phyloP scores from a whole-genome alignment of 495 filamentous ascomycete genomes.

The Neurospora cerealis region DNA sequence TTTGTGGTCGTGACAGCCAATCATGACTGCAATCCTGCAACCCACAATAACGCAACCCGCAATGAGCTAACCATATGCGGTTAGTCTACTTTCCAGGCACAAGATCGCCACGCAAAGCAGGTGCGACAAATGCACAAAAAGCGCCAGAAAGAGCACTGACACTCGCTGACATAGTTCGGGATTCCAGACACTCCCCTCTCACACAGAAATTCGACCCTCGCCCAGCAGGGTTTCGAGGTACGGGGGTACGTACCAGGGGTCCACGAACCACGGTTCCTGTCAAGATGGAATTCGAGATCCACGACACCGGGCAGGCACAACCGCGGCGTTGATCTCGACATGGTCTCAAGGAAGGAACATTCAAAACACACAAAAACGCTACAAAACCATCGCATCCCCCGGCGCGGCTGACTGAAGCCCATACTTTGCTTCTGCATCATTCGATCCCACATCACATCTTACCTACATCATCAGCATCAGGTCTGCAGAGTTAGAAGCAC shows the following conservation, averaged over 20 bases:
- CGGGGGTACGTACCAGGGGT: background rate
- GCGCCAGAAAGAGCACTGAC: background rate
- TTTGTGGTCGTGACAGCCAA: background rate
- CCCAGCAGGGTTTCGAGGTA: background rate
- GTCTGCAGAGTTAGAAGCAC: background rate
- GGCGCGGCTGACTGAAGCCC: background rate
- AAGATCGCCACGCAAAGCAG: slow-evolving; percentile 6
- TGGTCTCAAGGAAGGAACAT: background rate
- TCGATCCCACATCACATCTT: background rate
- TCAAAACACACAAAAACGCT: background rate
- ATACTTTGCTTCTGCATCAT: background rate
- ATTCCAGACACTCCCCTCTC: background rate
- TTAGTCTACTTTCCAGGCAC: background rate
- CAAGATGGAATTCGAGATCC: slow-evolving; percentile 4
- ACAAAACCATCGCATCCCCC: slow-evolving; percentile 1
- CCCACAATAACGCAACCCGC: background rate
- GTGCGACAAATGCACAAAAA: background rate
- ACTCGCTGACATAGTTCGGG: background rate
- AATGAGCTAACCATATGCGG: background rate
- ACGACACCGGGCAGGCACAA: background rate
- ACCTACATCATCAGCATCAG: background rate
- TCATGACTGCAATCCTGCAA: background rate
- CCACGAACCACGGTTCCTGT: background rate
- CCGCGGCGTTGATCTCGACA: background rate
- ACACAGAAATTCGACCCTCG: no score